Base-by-base conservation (phyloP, 768 basidiomycete species). In the Dictyophora rubrovolvata region DNA sequence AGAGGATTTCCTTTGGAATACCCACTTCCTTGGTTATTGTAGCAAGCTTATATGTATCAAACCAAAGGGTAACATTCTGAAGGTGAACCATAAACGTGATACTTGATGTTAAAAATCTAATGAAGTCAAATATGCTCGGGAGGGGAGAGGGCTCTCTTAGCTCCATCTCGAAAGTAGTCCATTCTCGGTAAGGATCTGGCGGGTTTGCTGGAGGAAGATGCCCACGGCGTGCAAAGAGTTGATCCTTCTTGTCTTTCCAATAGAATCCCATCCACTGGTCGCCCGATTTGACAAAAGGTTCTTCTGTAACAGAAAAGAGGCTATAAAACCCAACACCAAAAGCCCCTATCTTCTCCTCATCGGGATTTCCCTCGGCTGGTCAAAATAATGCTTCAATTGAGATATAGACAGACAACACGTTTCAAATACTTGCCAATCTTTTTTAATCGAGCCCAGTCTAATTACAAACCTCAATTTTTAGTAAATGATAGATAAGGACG, bases 231-330 rank as follows among this genome's bases (percentile, higher is more conserved):
- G 87, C 93, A 64, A 86, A 88, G 1, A 97, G 78, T 86, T 92
- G 54, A 21, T 93, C 91, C 65, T 88, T 90, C 65, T 87, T 87
- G 66, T 89, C 89, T 68, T 92, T 93, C 92, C 92, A 97, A 69
- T 94, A 89, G 69, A 96, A 97, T 0, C 85, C 87, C 93, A 95
- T 95, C 83, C 91, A 93, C 67, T 88, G 81, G 34, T 83, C 92
- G 74, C 88, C 88, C 17, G 88, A 91, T 3, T 79, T 86, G 1
- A 91, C 88, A 66, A 87, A 86, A 0, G 89, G 89, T 63, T 87
- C 84, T 61, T 91, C 89, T 1, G 89, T 90, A 4, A 88, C 82
- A 0, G 88, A 90, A 66, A 91, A 90, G 23, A 90, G 68, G 63
- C 86, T 86, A 66, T 90, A 89, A 69, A 89, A 87, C 5, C 85